These are phyloP conservation scores for Aspergillus neoniger DNA, from an alignment of 2,329 filamentous ascomycete genomes.

Conservation along the genomic window DNA sequence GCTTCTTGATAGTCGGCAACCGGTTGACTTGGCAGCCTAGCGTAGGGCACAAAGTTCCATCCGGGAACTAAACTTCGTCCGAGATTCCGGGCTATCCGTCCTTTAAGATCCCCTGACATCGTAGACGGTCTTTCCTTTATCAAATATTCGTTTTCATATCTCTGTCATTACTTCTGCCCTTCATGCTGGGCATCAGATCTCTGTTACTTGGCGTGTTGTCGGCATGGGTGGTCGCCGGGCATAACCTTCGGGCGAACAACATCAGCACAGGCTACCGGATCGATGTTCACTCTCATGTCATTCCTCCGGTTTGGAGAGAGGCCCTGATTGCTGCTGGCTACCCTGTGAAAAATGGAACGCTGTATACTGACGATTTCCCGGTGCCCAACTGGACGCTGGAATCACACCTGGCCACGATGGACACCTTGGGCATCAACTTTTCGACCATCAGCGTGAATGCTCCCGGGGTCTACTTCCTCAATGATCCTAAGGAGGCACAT, in stretches of 20 bases:
- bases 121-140: neutral
- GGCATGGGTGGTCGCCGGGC: neutral
- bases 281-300: conserved; percentile 20
- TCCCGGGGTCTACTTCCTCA: neutral
- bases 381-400: conserved; percentile 5
- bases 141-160: too few species aligned
- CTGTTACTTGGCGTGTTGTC: neutral
- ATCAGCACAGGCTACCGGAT: conserved; percentile 13
- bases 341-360: neutral
- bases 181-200: neutral
- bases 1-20: neutral
- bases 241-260: neutral
- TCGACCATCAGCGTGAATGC: conserved; percentile 6
- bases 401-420: neutral
- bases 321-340: neutral
- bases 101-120: neutral
- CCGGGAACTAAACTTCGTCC: neutral
- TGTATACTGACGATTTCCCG: neutral
- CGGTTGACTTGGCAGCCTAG: neutral
- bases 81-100: neutral
- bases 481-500: neutral
- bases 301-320: neutral
- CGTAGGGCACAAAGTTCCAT: neutral
- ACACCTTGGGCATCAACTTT: neutral
- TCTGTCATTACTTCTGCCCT: neutral